Percentiles rank a stretch among this genome's conserved stretches.
Evolutionary conservation across 305 asterid species (phyloP).

Genomic region (Ruellia speciosa): DNA sequence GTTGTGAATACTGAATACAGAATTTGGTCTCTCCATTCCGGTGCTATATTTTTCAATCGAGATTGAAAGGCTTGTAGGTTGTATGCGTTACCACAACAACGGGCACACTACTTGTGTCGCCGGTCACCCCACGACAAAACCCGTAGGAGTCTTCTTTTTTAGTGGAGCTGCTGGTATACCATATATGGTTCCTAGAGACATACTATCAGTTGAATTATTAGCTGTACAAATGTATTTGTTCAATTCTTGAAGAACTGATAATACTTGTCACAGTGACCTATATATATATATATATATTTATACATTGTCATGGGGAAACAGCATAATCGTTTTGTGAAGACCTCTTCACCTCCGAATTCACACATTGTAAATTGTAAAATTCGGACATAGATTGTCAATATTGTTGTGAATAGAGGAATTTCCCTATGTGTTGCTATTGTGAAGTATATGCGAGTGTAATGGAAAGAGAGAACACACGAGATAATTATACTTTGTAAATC

Average conservation of each 20-base stretch:
- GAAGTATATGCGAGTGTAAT: too few relatives aligned
- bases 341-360: not conserved
- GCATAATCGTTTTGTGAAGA: not conserved
- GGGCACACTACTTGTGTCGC: too few relatives aligned
- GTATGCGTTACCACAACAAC: too few relatives aligned
- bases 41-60: slow-evolving; percentile 2
- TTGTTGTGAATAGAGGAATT: too few relatives aligned
- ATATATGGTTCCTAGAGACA: not conserved
- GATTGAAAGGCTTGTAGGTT: slow-evolving; percentile 12
- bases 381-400: not conserved
- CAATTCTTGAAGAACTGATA: not conserved
- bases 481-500: too few relatives aligned
- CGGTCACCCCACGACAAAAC: not conserved
- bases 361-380: too few relatives aligned
- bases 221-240: slow-evolving; percentile 5
- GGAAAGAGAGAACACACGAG: too few relatives aligned
- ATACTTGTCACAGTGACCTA: not conserved
- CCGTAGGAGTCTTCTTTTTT: not conserved
- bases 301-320: not conserved
- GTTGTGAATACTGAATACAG: not conserved
- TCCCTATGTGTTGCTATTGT: too few relatives aligned
- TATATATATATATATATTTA: too few relatives aligned
- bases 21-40: too few relatives aligned
- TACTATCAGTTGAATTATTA: slow-evolving; percentile 5
- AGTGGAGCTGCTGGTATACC: slow-evolving; percentile 6